A percentile compares a stretch with the other conserved stretches of the same genome.
These are phyloP conservation scores for Kazachstania sp. DNA, from an alignment of 1,139 yeast species.

Conservation along the genomic window DNA sequence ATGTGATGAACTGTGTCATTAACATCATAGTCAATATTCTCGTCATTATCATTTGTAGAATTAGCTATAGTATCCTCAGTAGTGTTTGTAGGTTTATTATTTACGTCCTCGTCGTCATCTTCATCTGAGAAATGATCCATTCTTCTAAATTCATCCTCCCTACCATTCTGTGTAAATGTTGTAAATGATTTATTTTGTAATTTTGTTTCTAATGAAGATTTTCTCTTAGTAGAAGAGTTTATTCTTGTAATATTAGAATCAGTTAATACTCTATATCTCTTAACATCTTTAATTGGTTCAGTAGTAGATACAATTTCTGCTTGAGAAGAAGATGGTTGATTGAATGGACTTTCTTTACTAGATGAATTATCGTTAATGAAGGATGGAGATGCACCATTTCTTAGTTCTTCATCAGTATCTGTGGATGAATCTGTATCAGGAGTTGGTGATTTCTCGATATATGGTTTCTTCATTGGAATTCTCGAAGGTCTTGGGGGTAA, in stretches of 20 bases:
- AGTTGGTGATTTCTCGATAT: conserved; percentile 7
- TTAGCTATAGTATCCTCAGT: background rate
- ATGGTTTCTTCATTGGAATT: conserved; percentile 32
- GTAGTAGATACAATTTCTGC: background rate
- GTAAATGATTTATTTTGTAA: conserved; percentile 10
- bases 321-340: conserved; percentile 1
- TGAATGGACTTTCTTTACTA: conserved; percentile 8
- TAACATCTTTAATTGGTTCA: background rate
- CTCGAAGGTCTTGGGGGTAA: conserved; percentile 28
- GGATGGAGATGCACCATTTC: conserved; percentile 4
- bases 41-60: background rate
- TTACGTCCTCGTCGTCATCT: conserved; percentile 5
- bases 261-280: background rate
- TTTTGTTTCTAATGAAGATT: conserved; percentile 18
- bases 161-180: conserved; percentile 3
- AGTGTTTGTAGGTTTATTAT: background rate
- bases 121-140: conserved; percentile 11
- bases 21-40: conserved; percentile 1
- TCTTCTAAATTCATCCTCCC: conserved; percentile 9
- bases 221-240: conserved; percentile 9
- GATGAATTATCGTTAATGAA: conserved; percentile 1
- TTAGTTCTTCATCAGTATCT: conserved; percentile 7
- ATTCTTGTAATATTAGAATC: background rate
- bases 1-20: conserved; percentile 8
- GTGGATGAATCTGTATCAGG: conserved; percentile 7